These are phyloP conservation scores for Margaritispora aquatica DNA, from an alignment of 495 filamentous ascomycete genomes.

Conservation along the genomic window DNA sequence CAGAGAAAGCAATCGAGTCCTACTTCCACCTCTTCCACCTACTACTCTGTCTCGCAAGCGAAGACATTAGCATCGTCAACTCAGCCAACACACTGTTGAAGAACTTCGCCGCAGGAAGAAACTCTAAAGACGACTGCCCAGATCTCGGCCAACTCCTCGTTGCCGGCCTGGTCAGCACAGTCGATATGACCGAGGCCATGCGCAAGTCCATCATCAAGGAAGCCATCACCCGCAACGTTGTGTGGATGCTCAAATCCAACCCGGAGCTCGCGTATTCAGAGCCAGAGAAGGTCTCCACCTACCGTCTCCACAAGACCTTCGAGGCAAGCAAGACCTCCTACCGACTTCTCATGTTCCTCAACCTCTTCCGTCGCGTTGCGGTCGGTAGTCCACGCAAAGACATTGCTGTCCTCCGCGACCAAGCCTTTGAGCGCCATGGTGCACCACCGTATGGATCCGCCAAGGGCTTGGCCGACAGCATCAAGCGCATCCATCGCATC, in stretches of 20 bases:
- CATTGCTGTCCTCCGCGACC: slow-evolving; percentile 33
- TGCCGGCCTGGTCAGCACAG: slow-evolving; percentile 37
- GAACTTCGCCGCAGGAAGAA: slow-evolving; percentile 31
- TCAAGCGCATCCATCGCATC: slow-evolving; percentile 38
- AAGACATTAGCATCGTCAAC: slow-evolving; percentile 17
- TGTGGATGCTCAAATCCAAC: slow-evolving; percentile 51
- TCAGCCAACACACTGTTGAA: slow-evolving; percentile 29
- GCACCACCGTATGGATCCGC: slow-evolving; percentile 37
- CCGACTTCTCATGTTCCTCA: slow-evolving; percentile 46
- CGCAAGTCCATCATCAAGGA: slow-evolving; percentile 40
- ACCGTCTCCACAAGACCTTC: slow-evolving; percentile 43
- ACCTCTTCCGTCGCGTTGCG: slow-evolving; percentile 40
- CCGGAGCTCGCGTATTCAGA: slow-evolving; percentile 43
- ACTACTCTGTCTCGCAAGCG: slow-evolving; percentile 34
- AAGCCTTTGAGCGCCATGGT: slow-evolving; percentile 42
- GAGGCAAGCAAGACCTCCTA: slow-evolving; percentile 41
- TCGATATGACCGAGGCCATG: slow-evolving; percentile 33
- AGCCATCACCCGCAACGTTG: slow-evolving; percentile 43
- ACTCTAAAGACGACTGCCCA: slow-evolving; percentile 35
- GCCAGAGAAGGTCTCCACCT: slow-evolving; percentile 30
- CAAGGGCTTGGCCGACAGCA: slow-evolving; percentile 31
- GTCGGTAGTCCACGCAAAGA: slow-evolving; percentile 29
- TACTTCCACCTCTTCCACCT: slow-evolving; percentile 50
- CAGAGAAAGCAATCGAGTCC: slow-evolving; percentile 45
- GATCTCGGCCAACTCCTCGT: slow-evolving; percentile 45